Evolutionary conservation across 2,329 filamentous ascomycete genomes (phyloP).

Genomic region (Blumeria hordei): DNA sequence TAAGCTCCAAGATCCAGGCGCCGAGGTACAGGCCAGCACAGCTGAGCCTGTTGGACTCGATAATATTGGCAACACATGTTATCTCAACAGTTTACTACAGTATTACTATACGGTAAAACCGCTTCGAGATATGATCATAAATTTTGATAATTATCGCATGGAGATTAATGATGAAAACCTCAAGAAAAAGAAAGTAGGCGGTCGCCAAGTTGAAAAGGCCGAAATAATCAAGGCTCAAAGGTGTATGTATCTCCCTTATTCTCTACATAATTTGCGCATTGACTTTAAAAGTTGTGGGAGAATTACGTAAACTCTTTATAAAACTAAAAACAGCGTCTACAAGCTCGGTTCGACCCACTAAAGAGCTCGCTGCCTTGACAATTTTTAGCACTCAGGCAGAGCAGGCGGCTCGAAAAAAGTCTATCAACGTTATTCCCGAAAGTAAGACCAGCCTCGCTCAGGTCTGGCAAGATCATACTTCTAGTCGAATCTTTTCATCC

Average conservation of each 20-base stretch:
- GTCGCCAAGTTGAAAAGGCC: conserved; percentile 34
- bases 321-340: conserved; percentile 40
- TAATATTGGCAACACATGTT: conserved; percentile 96
- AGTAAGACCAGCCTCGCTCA: neutral
- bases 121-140: conserved; percentile 55
- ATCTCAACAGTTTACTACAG: conserved; percentile 86
- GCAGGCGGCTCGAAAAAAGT: conserved; percentile 23
- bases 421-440: conserved; percentile 16
- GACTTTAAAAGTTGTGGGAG: conserved; percentile 36
- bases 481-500: conserved; percentile 4
- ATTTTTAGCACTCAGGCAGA: conserved; percentile 36
- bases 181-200: conserved; percentile 48
- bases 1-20: conserved; percentile 15
- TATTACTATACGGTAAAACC: conserved; percentile 80
- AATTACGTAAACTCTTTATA: conserved; percentile 45
- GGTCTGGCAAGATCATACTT: neutral
- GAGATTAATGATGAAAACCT: conserved; percentile 39
- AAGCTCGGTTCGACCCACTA: conserved; percentile 42
- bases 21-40: conserved; percentile 11
- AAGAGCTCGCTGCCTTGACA: conserved; percentile 58
- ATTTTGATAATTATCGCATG: conserved; percentile 48
- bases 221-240: conserved; percentile 39
- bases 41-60: conserved; percentile 59
- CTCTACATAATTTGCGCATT: conserved; percentile 4
- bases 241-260: conserved; percentile 30